phyloP scores from a whole-genome alignment of 176 grass and related monocot genomes.

The Dendrocalamus sinicus region DNA sequence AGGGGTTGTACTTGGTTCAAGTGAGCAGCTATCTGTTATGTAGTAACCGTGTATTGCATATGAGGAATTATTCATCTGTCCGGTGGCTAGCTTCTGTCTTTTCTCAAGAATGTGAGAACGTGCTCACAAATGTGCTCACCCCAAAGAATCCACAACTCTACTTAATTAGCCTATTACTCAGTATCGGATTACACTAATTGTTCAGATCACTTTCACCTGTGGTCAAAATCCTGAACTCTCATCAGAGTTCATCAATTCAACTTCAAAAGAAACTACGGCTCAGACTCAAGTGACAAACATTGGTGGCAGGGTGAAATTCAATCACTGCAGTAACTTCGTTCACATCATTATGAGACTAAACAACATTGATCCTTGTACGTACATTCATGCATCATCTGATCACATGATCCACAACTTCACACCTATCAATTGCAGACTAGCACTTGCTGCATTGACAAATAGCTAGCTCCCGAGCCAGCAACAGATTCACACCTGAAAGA shows the following conservation, averaged over 20 bases:
- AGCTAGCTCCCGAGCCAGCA: not conserved
- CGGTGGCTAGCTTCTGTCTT: not conserved
- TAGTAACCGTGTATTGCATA: not conserved
- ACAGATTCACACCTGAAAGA: not conserved
- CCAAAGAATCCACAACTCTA: not conserved
- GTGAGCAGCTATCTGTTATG: not conserved
- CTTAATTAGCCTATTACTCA: not conserved
- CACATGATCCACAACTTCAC: not conserved
- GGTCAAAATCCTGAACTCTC: not conserved
- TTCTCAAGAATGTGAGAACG: not conserved
- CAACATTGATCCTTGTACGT: not conserved
- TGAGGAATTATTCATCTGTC: not conserved
- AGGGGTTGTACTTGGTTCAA: no score
- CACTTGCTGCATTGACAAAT: not conserved
- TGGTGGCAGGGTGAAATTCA: not conserved
- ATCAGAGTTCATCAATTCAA: not conserved
- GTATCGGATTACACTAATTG: not conserved
- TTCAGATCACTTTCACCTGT: not conserved
- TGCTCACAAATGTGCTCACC: not conserved
- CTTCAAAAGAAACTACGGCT: not conserved
- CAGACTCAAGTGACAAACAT: not conserved
- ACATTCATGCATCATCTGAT: not conserved
- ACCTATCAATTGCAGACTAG: constrained; percentile 3
- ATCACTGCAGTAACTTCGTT: not conserved
- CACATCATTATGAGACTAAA: not conserved